Evolutionary conservation across 176 grass and related monocot species (phyloP).

Genomic region (Cenchrus purpureus): DNA sequence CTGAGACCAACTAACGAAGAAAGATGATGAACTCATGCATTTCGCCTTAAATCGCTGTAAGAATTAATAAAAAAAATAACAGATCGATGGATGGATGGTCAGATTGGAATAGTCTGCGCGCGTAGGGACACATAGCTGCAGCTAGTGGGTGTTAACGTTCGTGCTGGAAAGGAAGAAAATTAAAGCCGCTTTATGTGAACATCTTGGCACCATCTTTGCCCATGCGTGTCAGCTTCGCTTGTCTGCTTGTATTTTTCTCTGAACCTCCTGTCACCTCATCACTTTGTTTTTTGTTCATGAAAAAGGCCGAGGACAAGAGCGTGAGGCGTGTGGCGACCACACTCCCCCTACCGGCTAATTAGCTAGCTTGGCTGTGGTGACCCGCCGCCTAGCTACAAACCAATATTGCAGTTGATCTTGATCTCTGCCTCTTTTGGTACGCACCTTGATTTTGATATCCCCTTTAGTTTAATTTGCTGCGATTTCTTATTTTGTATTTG

Average conservation of each 20-base stretch:
- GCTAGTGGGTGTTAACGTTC: slow-evolving; percentile 41
- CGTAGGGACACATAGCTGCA: slow-evolving; percentile 16
- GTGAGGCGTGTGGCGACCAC: slow-evolving; percentile 52
- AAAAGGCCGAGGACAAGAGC: slow-evolving; percentile 27
- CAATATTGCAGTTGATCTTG: slow-evolving; percentile 21
- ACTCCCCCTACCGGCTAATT: slow-evolving; percentile 41
- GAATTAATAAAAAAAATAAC: no score
- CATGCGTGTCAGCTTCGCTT: slow-evolving; percentile 7
- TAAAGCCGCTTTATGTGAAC: slow-evolving; percentile 11
- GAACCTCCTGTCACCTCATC: slow-evolving; percentile 13
- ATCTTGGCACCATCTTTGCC: slow-evolving; percentile 16
- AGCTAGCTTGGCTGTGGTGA: neutral
- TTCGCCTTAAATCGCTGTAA: neutral
- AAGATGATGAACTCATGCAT: neutral
- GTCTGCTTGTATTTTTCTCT: slow-evolving; percentile 39
- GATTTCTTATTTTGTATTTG: neutral
- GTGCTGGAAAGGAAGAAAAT: neutral
- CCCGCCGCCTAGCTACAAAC: neutral
- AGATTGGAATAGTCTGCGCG: no score
- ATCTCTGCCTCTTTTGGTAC: neutral
- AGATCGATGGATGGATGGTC: no score
- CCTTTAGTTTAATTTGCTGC: neutral
- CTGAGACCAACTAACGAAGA: neutral
- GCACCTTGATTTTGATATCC: neutral
- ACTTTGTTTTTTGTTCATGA: neutral